phyloP scores from a whole-genome alignment of 345 rosid genomes.

The Microthlaspi erraticum region DNA sequence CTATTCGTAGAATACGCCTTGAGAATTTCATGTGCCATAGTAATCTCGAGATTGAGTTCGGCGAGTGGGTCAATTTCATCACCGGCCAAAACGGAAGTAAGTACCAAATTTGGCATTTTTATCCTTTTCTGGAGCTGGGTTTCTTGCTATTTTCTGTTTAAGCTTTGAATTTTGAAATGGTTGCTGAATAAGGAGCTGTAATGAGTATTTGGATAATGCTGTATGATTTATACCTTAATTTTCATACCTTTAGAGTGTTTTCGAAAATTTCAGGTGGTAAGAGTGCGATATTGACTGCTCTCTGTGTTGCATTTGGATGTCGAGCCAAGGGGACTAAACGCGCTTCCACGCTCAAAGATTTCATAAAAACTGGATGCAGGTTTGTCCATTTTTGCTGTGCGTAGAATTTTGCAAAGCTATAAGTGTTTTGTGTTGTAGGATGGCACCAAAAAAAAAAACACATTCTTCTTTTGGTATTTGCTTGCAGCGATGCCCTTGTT shows the following conservation, averaged over 20 bases:
- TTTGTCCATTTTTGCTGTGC: conserved; percentile 31
- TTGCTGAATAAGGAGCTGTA: no score
- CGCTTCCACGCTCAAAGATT: conserved; percentile 73
- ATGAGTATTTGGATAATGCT: background rate
- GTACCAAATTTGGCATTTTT: background rate
- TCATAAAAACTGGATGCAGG: conserved; percentile 91
- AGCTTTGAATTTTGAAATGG: background rate
- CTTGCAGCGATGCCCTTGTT: conserved; percentile 66
- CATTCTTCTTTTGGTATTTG: background rate
- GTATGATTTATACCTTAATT: background rate
- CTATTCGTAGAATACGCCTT: conserved; percentile 60
- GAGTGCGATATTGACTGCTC: conserved; percentile 87
- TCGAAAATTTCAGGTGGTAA: conserved; percentile 67
- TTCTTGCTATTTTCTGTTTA: background rate
- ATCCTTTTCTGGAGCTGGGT: conserved; percentile 18
- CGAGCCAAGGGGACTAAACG: conserved; percentile 91
- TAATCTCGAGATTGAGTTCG: conserved; percentile 72
- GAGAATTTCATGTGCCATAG: conserved; percentile 95
- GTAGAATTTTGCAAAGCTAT: no score
- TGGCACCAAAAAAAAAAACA: no score
- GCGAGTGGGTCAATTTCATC: conserved; percentile 85
- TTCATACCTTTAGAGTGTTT: background rate
- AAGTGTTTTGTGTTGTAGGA: no score
- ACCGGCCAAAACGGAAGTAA: conserved; percentile 96
- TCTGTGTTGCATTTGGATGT: conserved; percentile 85